Evolutionary conservation across 179 eudicot species (phyloP).

Genomic region (Vitellaria paradoxa): DNA sequence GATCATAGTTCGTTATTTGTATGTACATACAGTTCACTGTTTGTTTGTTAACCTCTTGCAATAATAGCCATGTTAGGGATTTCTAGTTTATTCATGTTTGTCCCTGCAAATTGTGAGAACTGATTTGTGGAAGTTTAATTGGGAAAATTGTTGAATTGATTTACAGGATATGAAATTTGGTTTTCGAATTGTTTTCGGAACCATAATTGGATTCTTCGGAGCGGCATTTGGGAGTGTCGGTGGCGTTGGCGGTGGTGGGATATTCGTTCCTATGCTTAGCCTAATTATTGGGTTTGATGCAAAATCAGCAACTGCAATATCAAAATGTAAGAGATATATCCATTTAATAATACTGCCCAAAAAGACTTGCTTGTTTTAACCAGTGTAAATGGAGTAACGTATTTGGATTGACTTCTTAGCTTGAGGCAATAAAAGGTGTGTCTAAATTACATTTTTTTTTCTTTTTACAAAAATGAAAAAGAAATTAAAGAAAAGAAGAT

Average conservation of each 20-base stretch:
- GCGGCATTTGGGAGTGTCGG: constrained; percentile 73
- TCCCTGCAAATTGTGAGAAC: not conserved
- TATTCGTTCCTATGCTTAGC: constrained; percentile 63
- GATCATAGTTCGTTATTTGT: too few species aligned
- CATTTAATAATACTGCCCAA: not conserved
- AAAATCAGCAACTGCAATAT: constrained; percentile 57
- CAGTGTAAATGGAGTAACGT: not conserved
- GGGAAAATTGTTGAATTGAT: constrained; percentile 3
- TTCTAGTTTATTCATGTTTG: not conserved
- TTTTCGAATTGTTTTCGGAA: constrained; percentile 41
- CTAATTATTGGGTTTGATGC: constrained; percentile 55
- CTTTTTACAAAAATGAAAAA: not conserved
- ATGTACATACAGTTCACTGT: too few species aligned
- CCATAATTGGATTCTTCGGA: constrained; percentile 51
- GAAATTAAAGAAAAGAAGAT: not conserved
- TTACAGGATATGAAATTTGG: constrained; percentile 52
- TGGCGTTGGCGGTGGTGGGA: constrained; percentile 75
- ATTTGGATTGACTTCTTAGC: not conserved
- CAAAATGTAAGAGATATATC: constrained; percentile 46
- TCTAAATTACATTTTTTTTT: not conserved
- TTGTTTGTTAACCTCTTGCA: not conserved
- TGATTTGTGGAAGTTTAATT: not conserved
- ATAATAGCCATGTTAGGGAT: not conserved
- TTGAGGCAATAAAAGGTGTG: not conserved
- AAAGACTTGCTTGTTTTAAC: not conserved